Conservation (phyloP, 257 asterid genomes). For the Plantago ovata region DNA sequence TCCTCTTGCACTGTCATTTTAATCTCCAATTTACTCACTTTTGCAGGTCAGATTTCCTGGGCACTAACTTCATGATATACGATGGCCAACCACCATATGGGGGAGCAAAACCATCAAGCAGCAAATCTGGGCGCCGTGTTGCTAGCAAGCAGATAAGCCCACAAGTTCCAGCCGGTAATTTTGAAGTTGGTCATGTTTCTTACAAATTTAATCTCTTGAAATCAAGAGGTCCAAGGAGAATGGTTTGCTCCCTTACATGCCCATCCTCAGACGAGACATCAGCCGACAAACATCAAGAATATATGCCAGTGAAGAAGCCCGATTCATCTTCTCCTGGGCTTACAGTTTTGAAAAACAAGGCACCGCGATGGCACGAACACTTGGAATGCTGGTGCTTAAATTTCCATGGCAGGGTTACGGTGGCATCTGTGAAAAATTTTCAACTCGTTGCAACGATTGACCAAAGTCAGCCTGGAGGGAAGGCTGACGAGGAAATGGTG, state of each 20-base stretch:
- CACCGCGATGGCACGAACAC: conserved; percentile 94
- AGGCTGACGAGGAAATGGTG: conserved; percentile 79
- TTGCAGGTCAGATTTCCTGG: conserved; percentile 86
- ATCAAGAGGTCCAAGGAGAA: conserved; percentile 95
- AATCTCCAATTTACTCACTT: conserved; percentile 7
- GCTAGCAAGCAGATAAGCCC: conserved; percentile 90
- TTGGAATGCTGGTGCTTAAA: conserved; percentile 97
- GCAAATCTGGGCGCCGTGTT: conserved; percentile 70
- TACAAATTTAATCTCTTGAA: conserved; percentile 85
- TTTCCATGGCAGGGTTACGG: conserved; percentile 93
- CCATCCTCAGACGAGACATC: conserved; percentile 31
- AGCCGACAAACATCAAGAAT: conserved; percentile 23
- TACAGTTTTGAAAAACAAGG: conserved; percentile 71
- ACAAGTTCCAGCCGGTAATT: conserved; percentile 80
- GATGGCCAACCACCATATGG: conserved; percentile 78
- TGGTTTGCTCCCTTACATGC: conserved; percentile 62
- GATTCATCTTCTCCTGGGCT: conserved; percentile 20
- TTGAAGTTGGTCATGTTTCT: conserved; percentile 71
- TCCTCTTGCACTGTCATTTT: not conserved
- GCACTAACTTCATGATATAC: conserved; percentile 78
- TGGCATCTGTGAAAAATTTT: conserved; percentile 90
- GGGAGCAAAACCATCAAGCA: conserved; percentile 78
- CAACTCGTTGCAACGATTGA: conserved; percentile 73
- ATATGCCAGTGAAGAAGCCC: conserved; percentile 28
- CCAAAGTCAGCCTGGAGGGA: conserved; percentile 77